Conservation (phyloP, 495 filamentous ascomycete genomes). For the Penicillium taxi region DNA sequence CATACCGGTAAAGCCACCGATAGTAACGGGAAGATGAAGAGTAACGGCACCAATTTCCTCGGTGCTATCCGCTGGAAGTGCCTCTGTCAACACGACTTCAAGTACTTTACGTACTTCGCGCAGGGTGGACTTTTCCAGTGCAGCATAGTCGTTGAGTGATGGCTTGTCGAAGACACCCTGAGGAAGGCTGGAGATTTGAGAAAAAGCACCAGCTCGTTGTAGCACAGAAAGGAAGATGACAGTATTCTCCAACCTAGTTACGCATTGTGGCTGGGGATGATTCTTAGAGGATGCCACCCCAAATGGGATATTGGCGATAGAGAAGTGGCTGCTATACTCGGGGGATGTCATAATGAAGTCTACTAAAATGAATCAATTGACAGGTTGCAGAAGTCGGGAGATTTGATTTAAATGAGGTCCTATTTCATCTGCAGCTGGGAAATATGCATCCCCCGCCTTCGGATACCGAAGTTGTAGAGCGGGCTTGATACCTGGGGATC, state of each 20-base stretch:
- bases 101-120: constrained; percentile 47
- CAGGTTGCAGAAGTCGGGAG: too few relatives aligned
- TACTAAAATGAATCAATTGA: too few relatives aligned
- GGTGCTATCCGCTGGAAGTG: constrained; percentile 43
- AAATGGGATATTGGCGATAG: constrained; percentile 76
- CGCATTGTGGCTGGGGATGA: constrained; percentile 37
- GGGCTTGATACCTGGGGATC: too few relatives aligned
- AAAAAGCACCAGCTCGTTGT: constrained; percentile 36
- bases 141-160: constrained; percentile 69
- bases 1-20: constrained; percentile 59
- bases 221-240: constrained; percentile 40
- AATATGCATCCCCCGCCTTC: too few relatives aligned
- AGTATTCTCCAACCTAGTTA: constrained; percentile 21
- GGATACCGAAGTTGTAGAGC: too few relatives aligned
- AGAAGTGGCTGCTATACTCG: constrained; percentile 21
- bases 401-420: too few relatives aligned
- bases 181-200: constrained; percentile 10
- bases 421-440: too few relatives aligned
- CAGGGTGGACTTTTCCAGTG: constrained; percentile 55
- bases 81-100: constrained; percentile 24
- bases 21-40: constrained; percentile 66
- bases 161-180: constrained; percentile 30
- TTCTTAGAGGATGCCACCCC: constrained; percentile 60
- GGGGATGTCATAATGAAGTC: constrained; percentile 18
- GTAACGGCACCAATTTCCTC: constrained; percentile 50